Evolutionary conservation across 1,139 yeast genomes (phyloP), one percentile per base, ranked within the genome.

Genomic region (Debaryomyces psychrophilus): DNA sequence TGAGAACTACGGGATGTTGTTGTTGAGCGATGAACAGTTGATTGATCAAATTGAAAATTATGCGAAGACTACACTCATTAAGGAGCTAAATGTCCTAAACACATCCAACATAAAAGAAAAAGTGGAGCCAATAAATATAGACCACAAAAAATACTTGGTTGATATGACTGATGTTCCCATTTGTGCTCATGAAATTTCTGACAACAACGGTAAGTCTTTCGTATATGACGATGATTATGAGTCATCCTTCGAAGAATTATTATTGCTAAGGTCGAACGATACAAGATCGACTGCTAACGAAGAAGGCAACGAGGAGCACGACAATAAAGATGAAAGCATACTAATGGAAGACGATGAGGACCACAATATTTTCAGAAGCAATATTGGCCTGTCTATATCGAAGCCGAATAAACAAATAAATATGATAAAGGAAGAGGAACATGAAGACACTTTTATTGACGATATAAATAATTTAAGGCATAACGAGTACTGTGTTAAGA

Each of bases 391-490:
- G n/a, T 25, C 34, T 22, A 40, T 17, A 26, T 38, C 29, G 15
- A 44, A 20, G 18, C 15, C 18, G 28, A 35, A 22, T 20, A 37
- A 9, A n/a, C 22, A 35, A 44, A 41, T 26, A 43, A 28, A 31
- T 37, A 34, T 40, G 35, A 33, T 20, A 45, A 43, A 27, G 37
- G 36, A 31, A 20, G 34, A 46, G 23, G 46, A 39, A 17, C 44
- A 50, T 5, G 52, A 53, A 18, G 56, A 52, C 18, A 43, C 43
- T 5, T 68, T 68, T 47, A 55, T 67, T 12, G 58, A 53, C 9
- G 65, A 68, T 41, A 53, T 69, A 37, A 59, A 61, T 44, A 71
- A 71, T 50, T 48, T 71, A 44, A 52, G 74, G 33, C 76, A 70
- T 44, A 71, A 71, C 45, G 73, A 68, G 42, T 56, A 46, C 37